Evolutionary conservation across 768 basidiomycete genomes (phyloP), one percentile per base, ranked within the genome.

Genomic region (Coprinopsis sp.): DNA sequence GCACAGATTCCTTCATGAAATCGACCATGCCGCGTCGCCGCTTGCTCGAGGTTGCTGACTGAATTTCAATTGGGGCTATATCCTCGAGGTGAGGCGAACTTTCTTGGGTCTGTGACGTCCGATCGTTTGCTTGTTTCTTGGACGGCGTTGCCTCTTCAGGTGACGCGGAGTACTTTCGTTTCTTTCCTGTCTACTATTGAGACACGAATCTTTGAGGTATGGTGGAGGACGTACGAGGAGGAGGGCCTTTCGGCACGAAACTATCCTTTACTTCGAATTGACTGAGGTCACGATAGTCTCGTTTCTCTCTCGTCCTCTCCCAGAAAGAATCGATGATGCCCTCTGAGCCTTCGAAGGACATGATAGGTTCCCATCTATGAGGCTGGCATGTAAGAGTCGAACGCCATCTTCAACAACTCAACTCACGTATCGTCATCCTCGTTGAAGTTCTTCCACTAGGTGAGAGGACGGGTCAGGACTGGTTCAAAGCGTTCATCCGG

Each of bases 291-390:
- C 66, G 57, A 37, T 67, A 61, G 50, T 85, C 80, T 47, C 83
- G 72, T 49, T 72, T 63, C 60, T 68, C 58, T 58, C 75, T 61
- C 41, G 74, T 55, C 51, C 74, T 67, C 54, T 74, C 53, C 78
- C 77, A 73, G 61, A 86, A 75, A 22, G 67, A 54, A 41, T 75
- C 47, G 51, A 84, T 25, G 13, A 85, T 68, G 40, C 79, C 69
- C 52, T 81, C 76, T 0, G 83, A 82, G 6, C 62, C 73, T 13
- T 58, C 59, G 50, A 87, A 85, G 7, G 81, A 82, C 42, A 76
- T 68, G 6, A 65, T 59, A 7, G 85, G 84, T 53, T 87, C 85
- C 84, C 84, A 87, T 8, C 84, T 87, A 51, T 7, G 31, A 46
- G 4, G 21, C 5, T 23, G 6, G 24, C 22, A 28, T 14, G 45